A percentile compares a stretch with the other conserved stretches of the same genome.
Evolutionary conservation across 441 rosid genomes (phyloP).

Genomic region (Gossypium trilobum): DNA sequence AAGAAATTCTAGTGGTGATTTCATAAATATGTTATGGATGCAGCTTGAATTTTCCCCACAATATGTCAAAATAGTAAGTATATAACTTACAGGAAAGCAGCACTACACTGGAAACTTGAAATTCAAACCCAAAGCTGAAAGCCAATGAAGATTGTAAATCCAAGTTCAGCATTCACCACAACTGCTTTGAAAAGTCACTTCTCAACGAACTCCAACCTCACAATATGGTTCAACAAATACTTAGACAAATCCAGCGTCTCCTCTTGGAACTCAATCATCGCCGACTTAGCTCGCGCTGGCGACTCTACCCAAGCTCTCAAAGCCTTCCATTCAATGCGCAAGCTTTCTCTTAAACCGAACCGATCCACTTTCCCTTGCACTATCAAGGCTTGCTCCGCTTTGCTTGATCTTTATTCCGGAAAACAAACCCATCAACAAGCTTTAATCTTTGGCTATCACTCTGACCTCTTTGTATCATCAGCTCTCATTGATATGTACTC

Average conservation of each 20-base stretch:
- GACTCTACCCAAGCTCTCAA: constrained; percentile 65
- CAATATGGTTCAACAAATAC: constrained; percentile 54
- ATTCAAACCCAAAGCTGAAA: neutral
- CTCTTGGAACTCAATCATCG: constrained; percentile 79
- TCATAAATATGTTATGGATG: neutral
- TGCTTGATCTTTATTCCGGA: constrained; percentile 58
- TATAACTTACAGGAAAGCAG: neutral
- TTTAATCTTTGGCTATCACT: constrained; percentile 47
- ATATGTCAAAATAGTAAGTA: neutral
- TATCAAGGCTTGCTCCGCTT: constrained; percentile 73
- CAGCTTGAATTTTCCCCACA: neutral
- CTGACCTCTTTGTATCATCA: constrained; percentile 48
- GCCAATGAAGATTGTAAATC: constrained; percentile 21
- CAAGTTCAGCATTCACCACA: neutral
- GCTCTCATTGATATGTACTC: constrained; percentile 56
- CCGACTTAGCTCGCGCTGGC: constrained; percentile 66
- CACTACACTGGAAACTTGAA: neutral
- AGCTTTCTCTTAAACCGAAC: constrained; percentile 53
- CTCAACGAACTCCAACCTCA: constrained; percentile 40
- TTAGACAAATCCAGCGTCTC: constrained; percentile 57
- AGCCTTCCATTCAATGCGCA: constrained; percentile 74
- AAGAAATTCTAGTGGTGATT: neutral
- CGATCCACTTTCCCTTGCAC: constrained; percentile 78
- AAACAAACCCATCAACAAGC: constrained; percentile 79
- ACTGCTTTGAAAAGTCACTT: constrained; percentile 18